Evolutionary conservation across 208 protist species (phyloP).

Genomic region (Entamoeba moshkovskii): DNA sequence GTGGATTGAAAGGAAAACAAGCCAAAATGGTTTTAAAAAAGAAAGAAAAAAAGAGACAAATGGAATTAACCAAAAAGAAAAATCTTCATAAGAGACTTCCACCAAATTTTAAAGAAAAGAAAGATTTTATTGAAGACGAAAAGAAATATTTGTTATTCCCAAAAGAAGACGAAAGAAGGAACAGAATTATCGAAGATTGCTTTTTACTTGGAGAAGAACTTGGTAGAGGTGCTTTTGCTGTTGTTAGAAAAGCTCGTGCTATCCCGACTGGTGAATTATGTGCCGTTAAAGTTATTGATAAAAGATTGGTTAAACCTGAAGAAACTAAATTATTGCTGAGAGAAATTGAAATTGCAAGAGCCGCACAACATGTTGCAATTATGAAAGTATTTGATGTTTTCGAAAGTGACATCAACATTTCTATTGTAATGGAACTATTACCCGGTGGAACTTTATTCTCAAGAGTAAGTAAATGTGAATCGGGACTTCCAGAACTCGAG

Average conservation of each 20-base stretch:
- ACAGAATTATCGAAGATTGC: background rate
- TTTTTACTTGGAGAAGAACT: background rate
- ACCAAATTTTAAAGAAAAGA: background rate
- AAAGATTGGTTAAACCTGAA: background rate
- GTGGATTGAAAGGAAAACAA: background rate
- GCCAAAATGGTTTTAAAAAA: background rate
- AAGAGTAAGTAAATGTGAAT: background rate
- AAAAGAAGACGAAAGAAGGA: background rate
- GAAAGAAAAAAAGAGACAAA: background rate
- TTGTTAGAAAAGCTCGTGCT: background rate
- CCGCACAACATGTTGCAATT: background rate
- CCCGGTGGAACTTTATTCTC: background rate
- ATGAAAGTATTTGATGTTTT: background rate
- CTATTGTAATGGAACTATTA: background rate
- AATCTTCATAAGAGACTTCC: background rate
- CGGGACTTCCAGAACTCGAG: background rate
- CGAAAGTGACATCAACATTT: conserved; percentile 1
- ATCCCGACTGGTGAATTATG: background rate
- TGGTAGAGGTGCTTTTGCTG: background rate
- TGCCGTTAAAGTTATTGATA: background rate
- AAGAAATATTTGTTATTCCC: background rate
- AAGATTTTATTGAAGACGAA: background rate
- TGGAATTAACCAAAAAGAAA: background rate
- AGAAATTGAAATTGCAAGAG: background rate
- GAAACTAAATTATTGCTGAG: background rate